phyloP scores from a whole-genome alignment of 495 filamentous ascomycete species.

The Pseudoneurospora amorphoporcata region DNA sequence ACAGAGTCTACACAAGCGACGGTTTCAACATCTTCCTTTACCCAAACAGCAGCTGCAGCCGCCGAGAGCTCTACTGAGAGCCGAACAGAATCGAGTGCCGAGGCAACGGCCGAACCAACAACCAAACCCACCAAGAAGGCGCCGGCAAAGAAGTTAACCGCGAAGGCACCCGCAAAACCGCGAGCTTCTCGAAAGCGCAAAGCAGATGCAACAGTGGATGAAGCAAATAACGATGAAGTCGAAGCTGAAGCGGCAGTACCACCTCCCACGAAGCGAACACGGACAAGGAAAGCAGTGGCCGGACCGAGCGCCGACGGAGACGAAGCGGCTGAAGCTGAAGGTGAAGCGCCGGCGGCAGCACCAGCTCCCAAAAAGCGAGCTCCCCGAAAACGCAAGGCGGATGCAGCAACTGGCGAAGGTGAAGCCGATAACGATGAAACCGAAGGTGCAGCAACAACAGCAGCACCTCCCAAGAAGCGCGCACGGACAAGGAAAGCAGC shows the following conservation, averaged over 20 bases:
- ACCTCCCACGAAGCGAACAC: constrained; percentile 11
- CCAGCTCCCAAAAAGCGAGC: constrained; percentile 4
- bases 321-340: too few relatives aligned
- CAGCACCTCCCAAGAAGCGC: constrained; percentile 10
- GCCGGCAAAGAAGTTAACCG: not conserved
- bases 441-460: constrained; percentile 4
- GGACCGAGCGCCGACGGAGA: too few relatives aligned
- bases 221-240: not conserved
- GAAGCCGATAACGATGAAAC: not conserved
- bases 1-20: not conserved
- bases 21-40: not conserved
- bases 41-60: not conserved
- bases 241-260: constrained; percentile 4
- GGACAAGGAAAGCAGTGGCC: constrained; percentile 3
- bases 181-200: constrained; percentile 8
- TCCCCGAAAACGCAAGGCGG: constrained; percentile 11
- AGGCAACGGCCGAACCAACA: not conserved
- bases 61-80: not conserved
- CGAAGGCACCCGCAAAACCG: not conserved
- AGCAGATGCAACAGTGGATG: not conserved
- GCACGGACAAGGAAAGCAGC: constrained; percentile 7
- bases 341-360: not conserved
- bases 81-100: not conserved
- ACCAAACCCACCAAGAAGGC: not conserved
- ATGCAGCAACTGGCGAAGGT: not conserved